Base-by-base conservation (phyloP, 768 basidiomycete genomes). In the Lactarius sp. region DNA sequence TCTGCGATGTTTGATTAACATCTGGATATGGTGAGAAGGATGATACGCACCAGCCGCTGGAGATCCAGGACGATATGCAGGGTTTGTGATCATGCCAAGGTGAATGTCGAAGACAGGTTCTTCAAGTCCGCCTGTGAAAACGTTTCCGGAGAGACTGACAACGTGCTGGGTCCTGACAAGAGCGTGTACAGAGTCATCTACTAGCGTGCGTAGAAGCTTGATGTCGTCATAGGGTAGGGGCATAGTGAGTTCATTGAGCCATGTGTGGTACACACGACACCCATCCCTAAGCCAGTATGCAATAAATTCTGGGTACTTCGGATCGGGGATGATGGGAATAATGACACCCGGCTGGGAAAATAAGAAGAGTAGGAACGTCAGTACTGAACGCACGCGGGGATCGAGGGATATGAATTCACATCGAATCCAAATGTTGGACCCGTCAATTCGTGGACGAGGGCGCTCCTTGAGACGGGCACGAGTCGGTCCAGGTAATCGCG, bases 131-230 rank as follows among this genome's bases (percentile, higher is more conserved):
- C 59, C 53, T 18, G 52, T 61, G 49, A 65, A 65, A 36, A 65
- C n/a, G 10, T 61, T 61, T 33, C 64, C 60, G 16, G 59, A 33
- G 33, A 65, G 52, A 9, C 64, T 56, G 59, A 53, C 52, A 6
- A 65, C 59, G 1, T 65, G 60, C 60, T 65, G 64, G 4, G 52
- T 55, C 22, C 64, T 47, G 44, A 65, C n/a, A 12, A 56, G 53
- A 6, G 54, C 64, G 34, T 50, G 49, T 13, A 56, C 54, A 6
- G 49, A 12, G 39, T 65, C 64, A 4, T 61, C 64, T 4, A 65
- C 8, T 20, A 56, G 46, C 16, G 63, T 37, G n/a, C 63, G 63
- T 22, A 64, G 47, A 31, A 22, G n/a, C 31, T n/a, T 41, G 55
- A 39, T 20, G n/a, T 62, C 54, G 10, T 61, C 63, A 36, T 31